Conservation (phyloP, 805 yeast species). For the Candida tibetensis region DNA sequence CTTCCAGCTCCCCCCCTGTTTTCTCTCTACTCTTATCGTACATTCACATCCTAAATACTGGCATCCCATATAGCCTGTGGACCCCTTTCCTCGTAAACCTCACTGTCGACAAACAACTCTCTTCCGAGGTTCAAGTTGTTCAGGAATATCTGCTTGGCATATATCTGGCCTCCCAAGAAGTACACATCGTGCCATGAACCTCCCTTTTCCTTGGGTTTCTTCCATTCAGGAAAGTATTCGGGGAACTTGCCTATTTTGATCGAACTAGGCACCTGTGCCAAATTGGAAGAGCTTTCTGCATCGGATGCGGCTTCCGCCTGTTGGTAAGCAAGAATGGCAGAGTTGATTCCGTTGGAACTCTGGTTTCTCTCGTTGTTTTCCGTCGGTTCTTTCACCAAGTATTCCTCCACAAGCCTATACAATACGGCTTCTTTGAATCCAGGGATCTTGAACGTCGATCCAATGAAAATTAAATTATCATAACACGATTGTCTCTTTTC, state of each 20-base stretch:
- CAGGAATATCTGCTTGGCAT: conserved; percentile 79
- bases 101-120: conserved; percentile 66
- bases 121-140: conserved; percentile 50
- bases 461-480: conserved; percentile 77
- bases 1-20: too few relatives aligned
- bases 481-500: conserved; percentile 77
- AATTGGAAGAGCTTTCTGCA: conserved; percentile 25
- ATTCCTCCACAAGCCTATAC: conserved; percentile 54
- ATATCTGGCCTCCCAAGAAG: conserved; percentile 84
- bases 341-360: conserved; percentile 26
- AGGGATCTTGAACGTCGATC: conserved; percentile 69
- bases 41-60: conserved; percentile 11
- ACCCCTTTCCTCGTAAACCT: conserved; percentile 73
- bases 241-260: conserved; percentile 70
- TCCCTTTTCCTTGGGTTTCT: conserved; percentile 44
- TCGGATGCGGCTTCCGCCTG: conserved; percentile 36
- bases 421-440: conserved; percentile 76
- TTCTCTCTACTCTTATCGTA: too few relatives aligned
- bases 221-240: conserved; percentile 95
- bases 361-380: conserved; percentile 22
- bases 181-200: conserved; percentile 72
- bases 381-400: conserved; percentile 41
- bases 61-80: conserved; percentile 81
- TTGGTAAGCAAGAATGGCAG: conserved; percentile 43
- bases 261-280: conserved; percentile 74